Percentiles rank a stretch among this genome's conserved stretches.
Evolutionary conservation across 768 basidiomycete genomes (phyloP).

Genomic region (Mycena polygramma): DNA sequence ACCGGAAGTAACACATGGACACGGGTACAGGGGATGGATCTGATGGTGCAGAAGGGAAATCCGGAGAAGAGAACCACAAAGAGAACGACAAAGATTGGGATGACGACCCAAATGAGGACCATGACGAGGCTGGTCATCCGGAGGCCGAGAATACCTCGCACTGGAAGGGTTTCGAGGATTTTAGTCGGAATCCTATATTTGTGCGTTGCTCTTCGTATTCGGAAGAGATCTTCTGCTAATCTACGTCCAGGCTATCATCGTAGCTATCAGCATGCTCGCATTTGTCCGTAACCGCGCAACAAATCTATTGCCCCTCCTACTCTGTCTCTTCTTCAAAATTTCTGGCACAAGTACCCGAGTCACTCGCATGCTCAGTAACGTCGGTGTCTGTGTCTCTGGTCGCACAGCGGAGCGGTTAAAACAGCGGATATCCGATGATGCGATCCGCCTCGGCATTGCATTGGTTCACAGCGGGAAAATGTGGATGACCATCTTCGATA

Average conservation of each 20-base stretch:
- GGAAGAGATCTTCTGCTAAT: too few relatives aligned
- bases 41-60: neutral
- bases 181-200: conserved; percentile 39
- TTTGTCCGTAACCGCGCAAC: conserved; percentile 45
- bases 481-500: conserved; percentile 45
- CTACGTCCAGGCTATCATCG: conserved; percentile 24
- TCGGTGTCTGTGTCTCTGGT: conserved; percentile 43
- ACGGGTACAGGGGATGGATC: too few relatives aligned
- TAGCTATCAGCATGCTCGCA: conserved; percentile 40
- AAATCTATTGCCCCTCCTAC: conserved; percentile 44
- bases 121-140: conserved; percentile 21
- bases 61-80: conserved; percentile 9
- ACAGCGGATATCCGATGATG: conserved; percentile 41
- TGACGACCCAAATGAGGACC: conserved; percentile 40
- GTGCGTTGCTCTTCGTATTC: conserved; percentile 31
- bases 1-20: conserved; percentile 22
- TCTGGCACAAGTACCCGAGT: conserved; percentile 45
- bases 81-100: conserved; percentile 25
- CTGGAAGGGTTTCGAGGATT: conserved; percentile 30
- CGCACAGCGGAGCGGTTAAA: conserved; percentile 45
- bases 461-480: conserved; percentile 39
- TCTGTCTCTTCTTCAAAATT: conserved; percentile 48
- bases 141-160: neutral
- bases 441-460: conserved; percentile 37
- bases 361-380: conserved; percentile 44